phyloP scores from a whole-genome alignment of 768 basidiomycete species.

The Trametes cubensis region DNA sequence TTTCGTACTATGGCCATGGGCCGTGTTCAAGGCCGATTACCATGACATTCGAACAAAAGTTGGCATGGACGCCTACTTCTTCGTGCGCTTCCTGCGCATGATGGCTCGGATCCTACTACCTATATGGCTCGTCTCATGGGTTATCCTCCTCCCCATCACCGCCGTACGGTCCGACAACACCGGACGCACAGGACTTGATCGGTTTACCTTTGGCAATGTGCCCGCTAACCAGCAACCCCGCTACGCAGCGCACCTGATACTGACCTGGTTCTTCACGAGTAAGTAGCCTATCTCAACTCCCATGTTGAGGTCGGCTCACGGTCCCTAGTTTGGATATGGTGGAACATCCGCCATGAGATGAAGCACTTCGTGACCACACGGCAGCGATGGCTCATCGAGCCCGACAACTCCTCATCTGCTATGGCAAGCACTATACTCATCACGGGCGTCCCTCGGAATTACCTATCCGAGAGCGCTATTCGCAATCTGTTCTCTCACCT shows the following conservation, averaged over 20 bases:
- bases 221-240: slow-evolving; percentile 49
- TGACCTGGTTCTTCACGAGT: slow-evolving; percentile 82
- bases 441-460: slow-evolving; percentile 82
- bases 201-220: slow-evolving; percentile 85
- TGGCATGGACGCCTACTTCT: slow-evolving; percentile 92
- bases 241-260: slow-evolving; percentile 77
- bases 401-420: slow-evolving; percentile 70
- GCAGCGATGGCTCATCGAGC: slow-evolving; percentile 79
- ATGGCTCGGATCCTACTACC: slow-evolving; percentile 83
- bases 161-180: slow-evolving; percentile 51
- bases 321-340: slow-evolving; percentile 77
- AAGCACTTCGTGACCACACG: slow-evolving; percentile 74
- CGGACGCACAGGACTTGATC: slow-evolving; percentile 59
- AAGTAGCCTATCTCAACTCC: slow-evolving; percentile 30
- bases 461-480: slow-evolving; percentile 71
- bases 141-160: slow-evolving; percentile 77
- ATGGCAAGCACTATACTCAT: slow-evolving; percentile 91
- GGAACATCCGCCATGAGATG: slow-evolving; percentile 83
- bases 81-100: slow-evolving; percentile 85
- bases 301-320: not conserved
- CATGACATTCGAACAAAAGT: slow-evolving; percentile 64
- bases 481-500: slow-evolving; percentile 73
- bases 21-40: slow-evolving; percentile 65
- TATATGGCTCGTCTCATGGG: slow-evolving; percentile 91
- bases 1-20: slow-evolving; percentile 66